phyloP scores from a whole-genome alignment of 139 green algal species.

The Coelastrella sp. region DNA sequence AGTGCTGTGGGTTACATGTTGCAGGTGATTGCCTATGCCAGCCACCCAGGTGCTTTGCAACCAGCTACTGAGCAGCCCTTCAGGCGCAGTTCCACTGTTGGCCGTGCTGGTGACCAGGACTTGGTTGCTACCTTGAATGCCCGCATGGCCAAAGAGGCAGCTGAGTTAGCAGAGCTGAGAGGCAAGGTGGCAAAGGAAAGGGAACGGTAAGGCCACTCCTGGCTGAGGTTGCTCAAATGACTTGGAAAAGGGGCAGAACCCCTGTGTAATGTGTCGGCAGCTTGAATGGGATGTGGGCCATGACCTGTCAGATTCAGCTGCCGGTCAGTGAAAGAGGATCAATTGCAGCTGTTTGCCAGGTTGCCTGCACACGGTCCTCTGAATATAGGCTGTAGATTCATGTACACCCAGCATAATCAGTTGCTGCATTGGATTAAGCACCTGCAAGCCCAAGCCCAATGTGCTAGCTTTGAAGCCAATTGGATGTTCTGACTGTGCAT shows the following conservation, averaged over 20 bases:
- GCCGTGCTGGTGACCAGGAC: not conserved
- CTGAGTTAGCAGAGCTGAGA: constrained; percentile 63
- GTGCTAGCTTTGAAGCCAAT: not conserved
- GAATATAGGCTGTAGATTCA: too few relatives aligned
- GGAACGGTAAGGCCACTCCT: constrained; percentile 35
- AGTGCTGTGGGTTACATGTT: not conserved
- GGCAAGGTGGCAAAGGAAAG: constrained; percentile 58
- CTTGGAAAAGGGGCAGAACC: too few relatives aligned
- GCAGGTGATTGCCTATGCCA: constrained; percentile 31
- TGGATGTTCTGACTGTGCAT: too few relatives aligned
- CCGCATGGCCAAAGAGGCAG: constrained; percentile 49
- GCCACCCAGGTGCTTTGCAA: constrained; percentile 16
- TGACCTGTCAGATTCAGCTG: too few relatives aligned
- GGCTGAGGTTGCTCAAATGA: too few relatives aligned
- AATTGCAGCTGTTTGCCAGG: not conserved
- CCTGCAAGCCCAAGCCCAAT: not conserved
- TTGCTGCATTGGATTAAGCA: too few relatives aligned
- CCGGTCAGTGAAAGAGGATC: not conserved
- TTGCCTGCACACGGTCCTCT: too few relatives aligned
- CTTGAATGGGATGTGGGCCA: too few relatives aligned
- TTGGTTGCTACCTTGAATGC: constrained; percentile 31
- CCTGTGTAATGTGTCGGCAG: too few relatives aligned
- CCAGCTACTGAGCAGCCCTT: not conserved
- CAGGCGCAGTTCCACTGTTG: not conserved
- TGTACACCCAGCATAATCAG: too few relatives aligned